Base-by-base conservation (phyloP, 2,329 filamentous ascomycete species). In the Xylariaceae sp. region DNA sequence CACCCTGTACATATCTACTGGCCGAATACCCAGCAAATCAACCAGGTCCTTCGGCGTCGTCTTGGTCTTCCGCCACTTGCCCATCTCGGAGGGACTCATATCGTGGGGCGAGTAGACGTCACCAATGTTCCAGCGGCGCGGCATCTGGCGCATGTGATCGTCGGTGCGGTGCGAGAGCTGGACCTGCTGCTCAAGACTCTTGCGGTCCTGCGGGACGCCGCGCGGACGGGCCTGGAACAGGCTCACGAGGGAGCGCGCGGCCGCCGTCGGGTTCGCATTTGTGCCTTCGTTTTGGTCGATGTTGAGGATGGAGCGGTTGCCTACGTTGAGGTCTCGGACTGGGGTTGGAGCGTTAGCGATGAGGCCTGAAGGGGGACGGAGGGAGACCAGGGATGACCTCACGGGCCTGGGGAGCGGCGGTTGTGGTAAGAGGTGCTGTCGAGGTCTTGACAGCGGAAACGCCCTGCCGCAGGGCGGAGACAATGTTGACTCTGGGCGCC, bases 71-170 rank as follows among this genome's bases (percentile, higher is more conserved):
- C 82, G 86, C 88, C 89, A 96, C 79, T 96, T 96, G 71, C 77
- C 76, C 85, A 89, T 88, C 82, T 97, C 92, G 41, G 79, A 77
- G 23, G 86, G 81, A 57, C 85, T 88, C 71, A 99, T 74, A 75
- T 99, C 94, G 72, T 92, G 89, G 39, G 94, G 94, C 61, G 92
- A 83, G 76, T 97, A 97, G 55, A 97, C 82, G 72, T 97, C 92
- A 67, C 94, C 94, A 0, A 78, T 69, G 68, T 80, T 79, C 88
- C 89, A 97, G 47, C 82, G 80, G 52, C 92, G 86, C 41, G 83
- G 81, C 74, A 87, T 81, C 74, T 90, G 86, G 63, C 75, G 78
- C 67, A 85, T 75, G 72, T 85, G 84, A 63, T 85, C 83, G 50
- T 76, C 75, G 55, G 74, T 75, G 51, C 73, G 66, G 68, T 76